Evolutionary conservation across 225 moss, liverwort and hornwort genomes (phyloP), one percentile per base, ranked within the genome.

Genomic region (Lunularia cruciata): DNA sequence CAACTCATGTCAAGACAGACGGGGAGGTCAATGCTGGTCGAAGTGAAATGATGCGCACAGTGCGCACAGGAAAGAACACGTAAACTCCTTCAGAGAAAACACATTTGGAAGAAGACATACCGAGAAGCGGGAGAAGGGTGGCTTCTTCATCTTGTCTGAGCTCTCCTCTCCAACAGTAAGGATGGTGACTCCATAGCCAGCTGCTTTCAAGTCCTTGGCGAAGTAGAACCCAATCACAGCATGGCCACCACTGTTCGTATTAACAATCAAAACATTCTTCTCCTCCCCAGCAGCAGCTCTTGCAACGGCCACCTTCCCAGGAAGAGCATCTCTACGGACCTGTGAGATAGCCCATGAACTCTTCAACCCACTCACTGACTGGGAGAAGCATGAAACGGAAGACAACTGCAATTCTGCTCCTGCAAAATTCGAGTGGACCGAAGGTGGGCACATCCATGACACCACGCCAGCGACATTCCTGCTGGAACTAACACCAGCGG

Each of bases 181-280:
- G 42, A 98, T 70, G 4, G 91, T 88, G 19, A 98, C 98, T 53
- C 51, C 83, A 72, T 87, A 84, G 4, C 98, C 98, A 56, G 91
- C 89, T 36, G 78, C 84, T 69, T 67, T 83, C 75, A 98, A 81
- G 43, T 98, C 93, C 70, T 92, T 98, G 66, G 93, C 92, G 18
- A 89, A 84, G 87, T 87, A 98, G 77, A 93, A 93, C 8, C 93
- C 98, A 71, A 98, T 98, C 23, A 93, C 88, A 45, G 98, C 98
- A 25, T 98, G 98, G 19, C 98, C 98, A 0, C 93, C 98, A 27
- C 89, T 89, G 74, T 91, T 76, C n/a, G 98, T 98, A 48, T 98
- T 98, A 80, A 98, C 78, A 53, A 98, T 85, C 72, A 98, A 66
- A 75, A 98, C 93, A 42, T 88, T 89, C 85, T 90, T 80, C 49